Conservation (phyloP, 495 filamentous ascomycete species). For the Hypoxylon perforatum region DNA sequence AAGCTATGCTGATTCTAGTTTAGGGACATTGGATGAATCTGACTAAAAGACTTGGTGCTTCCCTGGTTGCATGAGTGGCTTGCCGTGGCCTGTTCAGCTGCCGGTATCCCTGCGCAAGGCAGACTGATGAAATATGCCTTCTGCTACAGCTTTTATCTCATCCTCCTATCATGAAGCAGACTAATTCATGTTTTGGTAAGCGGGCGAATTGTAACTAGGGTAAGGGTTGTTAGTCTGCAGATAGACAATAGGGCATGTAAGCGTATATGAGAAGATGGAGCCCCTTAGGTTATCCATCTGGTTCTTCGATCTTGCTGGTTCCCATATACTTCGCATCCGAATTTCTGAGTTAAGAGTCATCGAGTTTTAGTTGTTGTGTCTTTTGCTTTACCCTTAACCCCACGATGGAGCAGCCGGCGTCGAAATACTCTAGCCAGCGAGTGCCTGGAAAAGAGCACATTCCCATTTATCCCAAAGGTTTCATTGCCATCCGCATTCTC, state of each 20-base stretch:
- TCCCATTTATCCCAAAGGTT: slow-evolving; percentile 55
- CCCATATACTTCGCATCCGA: not conserved
- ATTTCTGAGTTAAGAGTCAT: not conserved
- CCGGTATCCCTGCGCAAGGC: not conserved
- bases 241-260: slow-evolving; percentile 2
- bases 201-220: slow-evolving; percentile 1
- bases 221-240: slow-evolving; percentile 2
- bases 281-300: slow-evolving; percentile 6
- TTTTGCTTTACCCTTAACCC: not conserved
- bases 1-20: slow-evolving; percentile 11
- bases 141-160: slow-evolving; percentile 1
- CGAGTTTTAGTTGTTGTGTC: not conserved
- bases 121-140: slow-evolving; percentile 23
- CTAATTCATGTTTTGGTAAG: slow-evolving; percentile 12
- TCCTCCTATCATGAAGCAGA: slow-evolving; percentile 19
- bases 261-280: slow-evolving; percentile 16
- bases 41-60: not conserved
- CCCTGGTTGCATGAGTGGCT: slow-evolving; percentile 14
- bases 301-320: not conserved
- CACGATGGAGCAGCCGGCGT: slow-evolving; percentile 32
- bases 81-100: slow-evolving; percentile 13
- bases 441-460: slow-evolving; percentile 55
- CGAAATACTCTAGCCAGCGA: slow-evolving; percentile 42
- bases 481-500: slow-evolving; percentile 68
- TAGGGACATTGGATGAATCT: slow-evolving; percentile 4